Base-by-base conservation (phyloP, 2,329 filamentous ascomycete genomes). In the Aspergillus sp. region DNA sequence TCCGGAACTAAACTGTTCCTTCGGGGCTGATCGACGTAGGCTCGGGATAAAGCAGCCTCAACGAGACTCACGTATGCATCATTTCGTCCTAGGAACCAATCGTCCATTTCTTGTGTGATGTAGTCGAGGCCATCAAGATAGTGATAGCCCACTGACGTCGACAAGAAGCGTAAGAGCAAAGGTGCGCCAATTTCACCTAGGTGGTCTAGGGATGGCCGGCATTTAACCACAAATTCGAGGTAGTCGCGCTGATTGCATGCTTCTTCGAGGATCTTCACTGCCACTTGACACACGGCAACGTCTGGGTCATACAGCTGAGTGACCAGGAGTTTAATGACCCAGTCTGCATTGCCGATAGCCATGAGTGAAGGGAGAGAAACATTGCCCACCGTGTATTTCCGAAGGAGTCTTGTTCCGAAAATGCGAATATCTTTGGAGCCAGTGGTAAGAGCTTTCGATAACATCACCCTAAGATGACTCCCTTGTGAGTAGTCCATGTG, bases 31-130 rank as follows among this genome's bases (percentile, higher is more conserved):
- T 82, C 84, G 75, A 68, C 81, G 64, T 96, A 93, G 0, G 93
- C 89, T 59, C 91, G 88, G 33, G 93, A 91, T 52, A 99, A 82
- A 55, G 93, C 96, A n/a, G 96, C 95, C 74, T 99, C 95, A 41
- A 99, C 93, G 41, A 98, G 84, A 39, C 87, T 85, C 51, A 99
- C 95, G 65, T 99, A 99, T n/a, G 87, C 89, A 72, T 99, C 93
- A 70, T 99, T 99, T 45, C 95, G 87, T 14, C 95, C 95, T 17
- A 99, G 82, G 70, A 98, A 99, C 95, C 95, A 99, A 76, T 99
- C 96, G 66, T 99, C 95, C 95, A 99, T 99, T 73, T 99, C 96
- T 71, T 96, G 95, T 61, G 93, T 97, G 74, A 99, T 99, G 72
- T 99, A 99, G 77, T 99, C 96, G 44, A 99, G 81, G 0, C 93